phyloP scores from a whole-genome alignment of 345 rosid genomes.

The Mangifera indica region DNA sequence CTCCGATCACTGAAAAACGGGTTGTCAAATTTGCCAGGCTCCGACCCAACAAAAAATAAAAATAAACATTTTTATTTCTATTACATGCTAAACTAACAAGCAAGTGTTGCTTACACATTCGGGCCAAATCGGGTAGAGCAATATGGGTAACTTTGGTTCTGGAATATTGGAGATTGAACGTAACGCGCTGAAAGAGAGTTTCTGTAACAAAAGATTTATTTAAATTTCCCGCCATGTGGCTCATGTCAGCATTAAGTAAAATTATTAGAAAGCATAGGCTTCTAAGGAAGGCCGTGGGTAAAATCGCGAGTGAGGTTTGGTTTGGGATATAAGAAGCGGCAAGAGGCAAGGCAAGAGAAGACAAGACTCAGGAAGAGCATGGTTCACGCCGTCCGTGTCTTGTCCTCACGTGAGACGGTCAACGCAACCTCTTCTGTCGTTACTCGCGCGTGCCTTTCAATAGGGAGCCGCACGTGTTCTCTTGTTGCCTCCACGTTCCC shows the following conservation, averaged over 20 bases:
- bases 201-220: slow-evolving; percentile 6
- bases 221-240: slow-evolving; percentile 14
- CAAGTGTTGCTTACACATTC: too few relatives aligned
- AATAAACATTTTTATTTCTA: too few relatives aligned
- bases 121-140: background rate
- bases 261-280: background rate
- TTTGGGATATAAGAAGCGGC: background rate
- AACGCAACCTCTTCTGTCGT: slow-evolving; percentile 8
- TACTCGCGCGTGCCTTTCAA: slow-evolving; percentile 7
- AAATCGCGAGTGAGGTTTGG: background rate
- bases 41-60: too few relatives aligned
- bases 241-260: background rate
- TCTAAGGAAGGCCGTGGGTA: background rate
- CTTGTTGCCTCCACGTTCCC: slow-evolving; percentile 20
- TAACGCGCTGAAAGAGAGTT: slow-evolving; percentile 11
- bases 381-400: slow-evolving; percentile 26
- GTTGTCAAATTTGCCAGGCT: background rate
- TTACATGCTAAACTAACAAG: too few relatives aligned
- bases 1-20: background rate
- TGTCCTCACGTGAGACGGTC: slow-evolving; percentile 17
- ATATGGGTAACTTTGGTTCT: background rate
- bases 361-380: background rate
- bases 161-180: background rate
- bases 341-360: background rate
- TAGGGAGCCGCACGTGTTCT: background rate